phyloP scores from a whole-genome alignment of 2,329 filamentous ascomycete genomes.

The Daldinia sp. region DNA sequence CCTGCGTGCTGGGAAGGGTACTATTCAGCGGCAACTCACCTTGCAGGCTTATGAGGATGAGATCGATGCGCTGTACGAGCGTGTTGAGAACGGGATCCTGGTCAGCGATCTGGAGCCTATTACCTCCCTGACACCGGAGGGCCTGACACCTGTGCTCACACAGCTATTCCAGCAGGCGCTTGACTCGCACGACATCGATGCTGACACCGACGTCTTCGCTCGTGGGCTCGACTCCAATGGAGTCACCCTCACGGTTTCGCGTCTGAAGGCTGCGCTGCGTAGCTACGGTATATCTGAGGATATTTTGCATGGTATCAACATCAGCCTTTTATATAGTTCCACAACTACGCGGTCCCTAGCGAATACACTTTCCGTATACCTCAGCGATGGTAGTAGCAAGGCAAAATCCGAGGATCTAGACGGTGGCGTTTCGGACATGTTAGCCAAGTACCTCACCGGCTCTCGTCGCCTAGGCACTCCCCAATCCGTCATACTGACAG shows the following conservation, averaged over 20 bases:
- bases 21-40: conserved; percentile 45
- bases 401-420: conserved; percentile 3
- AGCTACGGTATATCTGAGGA: conserved; percentile 35
- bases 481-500: conserved; percentile 33
- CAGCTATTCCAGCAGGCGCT: conserved; percentile 43
- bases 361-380: conserved; percentile 25
- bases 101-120: conserved; percentile 37
- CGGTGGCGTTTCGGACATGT: conserved; percentile 33
- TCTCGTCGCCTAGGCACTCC: conserved; percentile 9
- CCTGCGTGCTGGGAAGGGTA: conserved; percentile 45
- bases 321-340: conserved; percentile 35
- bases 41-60: conserved; percentile 45
- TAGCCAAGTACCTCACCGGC: conserved; percentile 27
- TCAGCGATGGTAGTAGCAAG: conserved; percentile 12
- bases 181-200: conserved; percentile 31
- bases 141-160: conserved; percentile 40
- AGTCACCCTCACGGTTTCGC: conserved; percentile 42
- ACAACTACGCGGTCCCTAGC: conserved; percentile 28
- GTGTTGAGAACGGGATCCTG: conserved; percentile 42
- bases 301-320: conserved; percentile 22
- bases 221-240: conserved; percentile 45
- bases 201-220: conserved; percentile 44
- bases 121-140: conserved; percentile 29
- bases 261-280: conserved; percentile 45
- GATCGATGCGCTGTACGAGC: conserved; percentile 46